phyloP scores from a whole-genome alignment of 768 basidiomycete species.

The Hirschioporus abietinus region DNA sequence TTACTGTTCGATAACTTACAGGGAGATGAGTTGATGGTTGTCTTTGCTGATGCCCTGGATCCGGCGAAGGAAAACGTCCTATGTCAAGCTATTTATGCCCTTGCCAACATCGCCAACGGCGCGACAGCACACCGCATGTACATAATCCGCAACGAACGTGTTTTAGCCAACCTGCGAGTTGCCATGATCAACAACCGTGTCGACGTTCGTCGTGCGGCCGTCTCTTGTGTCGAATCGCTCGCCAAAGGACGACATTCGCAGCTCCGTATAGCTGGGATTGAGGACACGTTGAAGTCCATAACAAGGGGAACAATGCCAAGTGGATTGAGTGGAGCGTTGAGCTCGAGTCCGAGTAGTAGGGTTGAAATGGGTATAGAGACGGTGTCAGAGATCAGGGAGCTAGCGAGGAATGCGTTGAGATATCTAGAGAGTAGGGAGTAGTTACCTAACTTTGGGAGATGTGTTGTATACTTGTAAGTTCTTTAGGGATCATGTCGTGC shows the following conservation, averaged over 20 bases:
- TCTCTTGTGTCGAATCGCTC: slow-evolving; percentile 54
- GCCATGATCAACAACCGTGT: slow-evolving; percentile 57
- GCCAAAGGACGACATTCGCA: slow-evolving; percentile 36
- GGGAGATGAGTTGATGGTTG: slow-evolving; percentile 36
- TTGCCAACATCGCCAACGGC: slow-evolving; percentile 70
- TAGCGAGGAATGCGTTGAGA: background rate
- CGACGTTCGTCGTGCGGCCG: slow-evolving; percentile 55
- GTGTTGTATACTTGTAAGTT: background rate
- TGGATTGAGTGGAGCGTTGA: background rate
- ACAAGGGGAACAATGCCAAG: background rate
- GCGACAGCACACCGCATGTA: slow-evolving; percentile 40
- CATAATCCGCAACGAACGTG: slow-evolving; percentile 44
- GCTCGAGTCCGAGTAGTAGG: background rate
- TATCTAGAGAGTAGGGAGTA: background rate
- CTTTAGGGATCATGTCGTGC: background rate
- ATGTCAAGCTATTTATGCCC: slow-evolving; percentile 51
- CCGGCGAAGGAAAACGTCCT: slow-evolving; percentile 49
- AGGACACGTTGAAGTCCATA: slow-evolving; percentile 35
- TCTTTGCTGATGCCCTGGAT: slow-evolving; percentile 43
- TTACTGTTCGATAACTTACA: slow-evolving; percentile 54
- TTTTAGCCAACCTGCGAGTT: slow-evolving; percentile 49
- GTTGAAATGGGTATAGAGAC: background rate
- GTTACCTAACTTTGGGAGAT: background rate
- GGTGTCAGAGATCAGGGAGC: background rate
- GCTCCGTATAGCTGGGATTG: slow-evolving; percentile 40